Evolutionary conservation across 805 yeast genomes (phyloP).

Genomic region (Suhomyces vadensis): DNA sequence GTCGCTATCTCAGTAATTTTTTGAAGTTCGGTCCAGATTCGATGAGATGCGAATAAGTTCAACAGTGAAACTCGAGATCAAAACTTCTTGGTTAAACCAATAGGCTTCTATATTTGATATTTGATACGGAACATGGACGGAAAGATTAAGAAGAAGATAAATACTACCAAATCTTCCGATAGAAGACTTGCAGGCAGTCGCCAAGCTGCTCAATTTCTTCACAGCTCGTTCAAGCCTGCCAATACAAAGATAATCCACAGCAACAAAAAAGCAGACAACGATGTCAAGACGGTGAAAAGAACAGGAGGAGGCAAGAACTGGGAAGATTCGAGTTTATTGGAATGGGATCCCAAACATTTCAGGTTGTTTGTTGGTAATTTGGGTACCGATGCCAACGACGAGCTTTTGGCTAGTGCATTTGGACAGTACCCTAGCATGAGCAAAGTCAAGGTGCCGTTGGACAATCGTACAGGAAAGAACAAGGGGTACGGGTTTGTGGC

Average conservation of each 20-base stretch:
- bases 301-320: constrained; percentile 49
- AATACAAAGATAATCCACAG: background rate
- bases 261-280: background rate
- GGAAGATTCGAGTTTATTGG: constrained; percentile 49
- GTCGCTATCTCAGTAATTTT: background rate
- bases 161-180: constrained; percentile 50
- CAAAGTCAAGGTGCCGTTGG: constrained; percentile 61
- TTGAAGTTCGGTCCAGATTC: background rate
- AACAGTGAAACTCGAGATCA: too few species aligned
- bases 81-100: too few species aligned
- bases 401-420: constrained; percentile 55
- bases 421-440: constrained; percentile 51
- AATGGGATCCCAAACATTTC: constrained; percentile 73
- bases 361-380: constrained; percentile 71
- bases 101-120: too few species aligned
- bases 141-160: constrained; percentile 16
- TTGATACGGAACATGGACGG: constrained; percentile 1
- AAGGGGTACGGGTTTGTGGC: constrained; percentile 79
- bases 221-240: constrained; percentile 1
- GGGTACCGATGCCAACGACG: constrained; percentile 66
- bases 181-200: constrained; percentile 55
- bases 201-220: constrained; percentile 46
- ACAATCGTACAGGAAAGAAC: constrained; percentile 44
- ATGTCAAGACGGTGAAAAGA: constrained; percentile 39
- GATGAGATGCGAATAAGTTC: constrained; percentile 4